phyloP scores from a whole-genome alignment of 495 filamentous ascomycete species.

The Penicillium alfredii region DNA sequence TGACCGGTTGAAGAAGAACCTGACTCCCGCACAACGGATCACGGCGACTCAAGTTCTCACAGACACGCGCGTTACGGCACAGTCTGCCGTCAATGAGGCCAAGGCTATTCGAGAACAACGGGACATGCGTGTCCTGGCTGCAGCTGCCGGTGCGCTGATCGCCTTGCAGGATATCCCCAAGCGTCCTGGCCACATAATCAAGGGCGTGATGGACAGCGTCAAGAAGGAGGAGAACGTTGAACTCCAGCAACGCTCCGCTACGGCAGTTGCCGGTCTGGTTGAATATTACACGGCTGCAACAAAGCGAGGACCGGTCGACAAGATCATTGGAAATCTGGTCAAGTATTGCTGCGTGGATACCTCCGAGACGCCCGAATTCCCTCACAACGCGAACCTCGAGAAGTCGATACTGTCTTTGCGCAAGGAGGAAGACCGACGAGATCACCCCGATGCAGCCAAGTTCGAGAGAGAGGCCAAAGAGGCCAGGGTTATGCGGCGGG shows the following conservation, averaged over 20 bases:
- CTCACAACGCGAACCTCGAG: conserved; percentile 64
- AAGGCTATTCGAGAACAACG: conserved; percentile 69
- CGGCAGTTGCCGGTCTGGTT: conserved; percentile 76
- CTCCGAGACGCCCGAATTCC: conserved; percentile 94
- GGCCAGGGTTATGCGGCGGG: conserved; percentile 81
- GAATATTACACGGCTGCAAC: conserved; percentile 71
- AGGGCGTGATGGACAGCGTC: conserved; percentile 95
- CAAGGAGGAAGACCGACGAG: conserved; percentile 94
- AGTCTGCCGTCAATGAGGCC: conserved; percentile 70
- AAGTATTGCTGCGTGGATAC: conserved; percentile 97
- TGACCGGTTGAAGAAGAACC: conserved; percentile 73
- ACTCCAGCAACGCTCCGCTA: conserved; percentile 81
- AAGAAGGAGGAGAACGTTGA: conserved; percentile 91
- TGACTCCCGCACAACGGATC: conserved; percentile 78
- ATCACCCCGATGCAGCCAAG: conserved; percentile 81
- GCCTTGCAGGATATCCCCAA: conserved; percentile 82
- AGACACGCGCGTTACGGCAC: conserved; percentile 63
- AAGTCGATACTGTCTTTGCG: conserved; percentile 81
- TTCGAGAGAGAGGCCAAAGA: conserved; percentile 81
- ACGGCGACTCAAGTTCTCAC: conserved; percentile 67
- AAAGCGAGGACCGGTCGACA: conserved; percentile 77
- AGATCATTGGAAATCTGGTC: conserved; percentile 86
- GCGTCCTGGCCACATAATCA: conserved; percentile 84
- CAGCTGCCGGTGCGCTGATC: conserved; percentile 80
- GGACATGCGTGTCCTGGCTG: conserved; percentile 80